Evolutionary conservation across 164 flowering plant species (phyloP), one percentile per base, ranked within the genome.

Genomic region (Berberis vulgaris): DNA sequence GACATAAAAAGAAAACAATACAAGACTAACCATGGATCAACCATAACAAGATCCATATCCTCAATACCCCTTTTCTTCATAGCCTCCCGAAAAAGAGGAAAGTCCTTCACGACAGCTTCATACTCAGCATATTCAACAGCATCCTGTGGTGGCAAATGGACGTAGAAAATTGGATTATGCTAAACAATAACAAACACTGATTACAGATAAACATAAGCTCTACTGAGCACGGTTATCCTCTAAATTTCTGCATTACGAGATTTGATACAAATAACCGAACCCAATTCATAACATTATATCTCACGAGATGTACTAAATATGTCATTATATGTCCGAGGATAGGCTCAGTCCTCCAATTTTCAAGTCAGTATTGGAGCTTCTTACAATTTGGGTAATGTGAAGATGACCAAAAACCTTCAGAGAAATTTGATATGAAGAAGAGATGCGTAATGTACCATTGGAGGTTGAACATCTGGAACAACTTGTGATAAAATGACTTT

Each of bases 11-110:
- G 38, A 50, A 49, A 39, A 40, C 40, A 5, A 43, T 52, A 54
- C 45, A 43, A 44, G 55, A 76, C 86, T 74, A 49, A 91, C 97
- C 97, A 91, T 66, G 96, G 75, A 76, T 91, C 97, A 63, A 91
- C 97, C 97, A 91, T 91, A 46, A 91, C 93, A 65, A 91, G 91
- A 74, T 91, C 96, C 97, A 91, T 86, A 77, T 91, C 97, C 65
- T 85, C 93, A 65, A 91, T 83, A 52, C 97, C 97, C 70, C 97
- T 85, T 75, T 79, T 88, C 77, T 83, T 91, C 93, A 91, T 91
- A 26, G 96, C 97, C 64, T 91, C 97, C 47, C 65, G 75, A 72
- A 91, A 91, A 59, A 83, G 96, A 71, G 96, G 94, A 70, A 74
- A 83, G 54, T 84, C 88, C 74, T 91, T 91, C 58, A 91, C 96